Evolutionary conservation across 2,329 filamentous ascomycete genomes (phyloP), one percentile per base, ranked within the genome.

Genomic region (Hymenoscyphus occultus): DNA sequence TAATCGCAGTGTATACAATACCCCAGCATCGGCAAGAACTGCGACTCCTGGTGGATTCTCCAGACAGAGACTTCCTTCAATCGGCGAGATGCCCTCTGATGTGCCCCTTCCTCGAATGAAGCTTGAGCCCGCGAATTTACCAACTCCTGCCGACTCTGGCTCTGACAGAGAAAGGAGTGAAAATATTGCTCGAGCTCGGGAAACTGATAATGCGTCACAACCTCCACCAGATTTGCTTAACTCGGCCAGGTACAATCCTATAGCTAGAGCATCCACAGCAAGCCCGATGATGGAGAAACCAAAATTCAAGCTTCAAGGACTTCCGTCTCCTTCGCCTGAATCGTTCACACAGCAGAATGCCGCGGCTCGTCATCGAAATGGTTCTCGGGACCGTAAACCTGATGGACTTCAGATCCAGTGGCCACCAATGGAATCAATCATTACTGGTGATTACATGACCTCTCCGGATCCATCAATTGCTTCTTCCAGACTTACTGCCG

Each of bases 311-410:
- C 78, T 78, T 1, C 80, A 82, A 35, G 82, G 85, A 14, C 82
- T 91, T 7, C 90, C 91, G 0, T 92, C 92, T 16, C 91, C 84
- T 40, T 85, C 82, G 9, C 86, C 83, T 28, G 89, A 86, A 60
- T 84, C 84, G 63, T 87, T 91, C 65, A 83, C 84, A 1, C 80
- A 81, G 10, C 76, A 88, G 59, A 86, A 89, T 77, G 84, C 88
- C 62, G 80, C 86, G 57, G 82, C 82, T 22, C 80, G 80, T 54
- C 84, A 83, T 39, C 84, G 89, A 35, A 90, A 90, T 68, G 87
- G 89, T 13, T 92, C 92, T 7, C 86, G 90, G 16, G 90, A 90
- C 71, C 86, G 92, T 28, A 96, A 94, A 68, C 92, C 92, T 1
- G 84, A 87, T 62, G 90, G 90, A 0, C 75, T 97, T 31, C 86